These are phyloP conservation scores for Starmerella bombicola DNA, from an alignment of 805 yeast species.

Conservation along the genomic window DNA sequence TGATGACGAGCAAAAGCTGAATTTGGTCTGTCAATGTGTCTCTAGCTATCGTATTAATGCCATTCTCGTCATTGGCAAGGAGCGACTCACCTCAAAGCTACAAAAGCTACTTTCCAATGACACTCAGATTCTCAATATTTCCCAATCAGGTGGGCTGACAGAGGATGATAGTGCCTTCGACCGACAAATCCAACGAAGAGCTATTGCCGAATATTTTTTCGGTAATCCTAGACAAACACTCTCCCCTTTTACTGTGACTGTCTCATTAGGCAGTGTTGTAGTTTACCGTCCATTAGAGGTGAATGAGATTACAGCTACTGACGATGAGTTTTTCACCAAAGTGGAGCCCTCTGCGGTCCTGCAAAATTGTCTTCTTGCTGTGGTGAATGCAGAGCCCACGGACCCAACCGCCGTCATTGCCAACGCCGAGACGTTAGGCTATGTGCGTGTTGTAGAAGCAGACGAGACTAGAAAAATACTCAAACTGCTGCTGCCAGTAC, in stretches of 20 bases:
- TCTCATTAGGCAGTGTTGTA: constrained; percentile 46
- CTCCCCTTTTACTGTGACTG: constrained; percentile 77
- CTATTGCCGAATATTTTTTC: constrained; percentile 80
- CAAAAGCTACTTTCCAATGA: constrained; percentile 31
- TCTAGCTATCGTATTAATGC: constrained; percentile 41
- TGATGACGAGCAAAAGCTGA: constrained; percentile 35
- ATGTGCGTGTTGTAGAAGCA: constrained; percentile 53
- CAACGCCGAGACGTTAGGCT: constrained; percentile 60
- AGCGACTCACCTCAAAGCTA: constrained; percentile 52
- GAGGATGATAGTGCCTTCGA: constrained; percentile 49
- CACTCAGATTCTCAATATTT: constrained; percentile 6
- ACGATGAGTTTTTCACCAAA: constrained; percentile 25
- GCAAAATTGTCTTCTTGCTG: constrained; percentile 66
- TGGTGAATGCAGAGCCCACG: constrained; percentile 39
- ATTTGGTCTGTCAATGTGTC: constrained; percentile 40
- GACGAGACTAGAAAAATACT: constrained; percentile 63
- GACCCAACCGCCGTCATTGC: constrained; percentile 39
- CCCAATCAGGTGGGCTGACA: constrained; percentile 49
- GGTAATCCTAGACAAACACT: constrained; percentile 53
- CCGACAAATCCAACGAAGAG: constrained; percentile 59
- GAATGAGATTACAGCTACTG: constrained; percentile 9
- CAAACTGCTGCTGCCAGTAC: constrained; percentile 72
- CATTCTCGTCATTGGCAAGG: constrained; percentile 64
- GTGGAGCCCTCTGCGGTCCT: constrained; percentile 34
- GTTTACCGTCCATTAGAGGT: constrained; percentile 47